A percentile compares a stretch with the other conserved stretches of the same genome.
These are phyloP conservation scores for Vanderwaltozyma yarrowii DNA, from an alignment of 805 yeast species.

Conservation along the genomic window DNA sequence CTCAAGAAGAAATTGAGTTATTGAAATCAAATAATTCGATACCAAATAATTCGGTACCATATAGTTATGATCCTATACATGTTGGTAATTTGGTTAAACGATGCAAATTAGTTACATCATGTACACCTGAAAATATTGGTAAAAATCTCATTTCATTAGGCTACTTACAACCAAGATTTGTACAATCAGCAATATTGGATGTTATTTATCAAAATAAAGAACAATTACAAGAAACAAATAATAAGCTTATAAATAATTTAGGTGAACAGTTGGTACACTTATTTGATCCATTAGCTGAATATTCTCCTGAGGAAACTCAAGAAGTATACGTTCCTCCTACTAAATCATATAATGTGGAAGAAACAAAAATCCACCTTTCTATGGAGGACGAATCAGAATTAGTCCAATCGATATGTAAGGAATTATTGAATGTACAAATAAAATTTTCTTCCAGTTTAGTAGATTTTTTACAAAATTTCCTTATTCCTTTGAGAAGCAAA, in stretches of 20 bases:
- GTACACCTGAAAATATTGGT: conserved; percentile 19
- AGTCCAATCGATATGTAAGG: conserved; percentile 39
- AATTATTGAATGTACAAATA: conserved; percentile 61
- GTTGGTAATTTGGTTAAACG: conserved; percentile 72
- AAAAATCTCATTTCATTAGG: conserved; percentile 55
- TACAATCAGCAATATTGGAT: conserved; percentile 56
- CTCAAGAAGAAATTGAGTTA: conserved; percentile 12
- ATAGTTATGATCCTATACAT: conserved; percentile 78
- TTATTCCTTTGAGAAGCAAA: conserved; percentile 65
- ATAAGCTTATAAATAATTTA: conserved; percentile 59
- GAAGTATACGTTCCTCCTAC: conserved; percentile 54
- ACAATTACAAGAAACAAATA: conserved; percentile 51
- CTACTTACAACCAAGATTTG: conserved; percentile 37
- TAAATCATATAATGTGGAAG: no score
- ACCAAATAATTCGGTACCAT: no score
- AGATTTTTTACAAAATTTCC: conserved; percentile 62
- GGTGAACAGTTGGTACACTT: conserved; percentile 83
- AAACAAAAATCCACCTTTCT: no score
- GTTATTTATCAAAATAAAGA: conserved; percentile 55
- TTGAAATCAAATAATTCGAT: conserved; percentile 5
- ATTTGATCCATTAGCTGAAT: conserved; percentile 83
- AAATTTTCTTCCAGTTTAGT: conserved; percentile 63
- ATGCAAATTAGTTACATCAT: conserved; percentile 47
- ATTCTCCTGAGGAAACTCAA: conserved; percentile 82
- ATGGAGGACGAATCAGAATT: conserved; percentile 12